phyloP scores from a whole-genome alignment of 2,329 filamentous ascomycete genomes.

The Ophiostoma montium region DNA sequence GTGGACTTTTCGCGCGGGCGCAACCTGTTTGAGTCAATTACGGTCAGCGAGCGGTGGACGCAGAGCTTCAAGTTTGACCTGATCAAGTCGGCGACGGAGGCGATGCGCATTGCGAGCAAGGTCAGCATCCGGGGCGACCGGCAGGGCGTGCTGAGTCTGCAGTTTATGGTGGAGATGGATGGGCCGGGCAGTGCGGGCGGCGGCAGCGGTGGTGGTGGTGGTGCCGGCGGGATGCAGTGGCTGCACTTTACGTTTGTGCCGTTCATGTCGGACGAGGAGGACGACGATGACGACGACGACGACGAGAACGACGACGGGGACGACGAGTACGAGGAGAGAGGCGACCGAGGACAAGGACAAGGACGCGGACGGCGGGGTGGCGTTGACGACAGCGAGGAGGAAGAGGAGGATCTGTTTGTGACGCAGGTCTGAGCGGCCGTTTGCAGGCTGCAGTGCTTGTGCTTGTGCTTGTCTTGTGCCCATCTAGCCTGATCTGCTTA shows the following conservation, averaged over 20 bases:
- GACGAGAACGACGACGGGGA: neutral
- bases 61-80: conserved; percentile 80
- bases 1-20: conserved; percentile 53
- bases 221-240: conserved; percentile 48
- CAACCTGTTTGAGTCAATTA: conserved; percentile 61
- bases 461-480: no score
- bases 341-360: no score
- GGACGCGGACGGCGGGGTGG: neutral
- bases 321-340: neutral
- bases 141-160: conserved; percentile 82
- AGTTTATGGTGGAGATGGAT: conserved; percentile 91
- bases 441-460: neutral
- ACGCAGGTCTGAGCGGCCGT: neutral
- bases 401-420: neutral
- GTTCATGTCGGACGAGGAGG: conserved; percentile 46
- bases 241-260: conserved; percentile 76
- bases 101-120: conserved; percentile 88
- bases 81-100: conserved; percentile 70
- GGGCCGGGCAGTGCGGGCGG: neutral
- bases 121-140: conserved; percentile 79
- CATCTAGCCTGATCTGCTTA: no score
- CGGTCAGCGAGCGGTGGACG: conserved; percentile 42
- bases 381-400: conserved; percentile 4
- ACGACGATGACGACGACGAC: conserved; percentile 22
- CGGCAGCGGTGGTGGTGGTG: neutral